Conservation (phyloP, 352 stramenopile species). For the Phytophthora nicotianae region DNA sequence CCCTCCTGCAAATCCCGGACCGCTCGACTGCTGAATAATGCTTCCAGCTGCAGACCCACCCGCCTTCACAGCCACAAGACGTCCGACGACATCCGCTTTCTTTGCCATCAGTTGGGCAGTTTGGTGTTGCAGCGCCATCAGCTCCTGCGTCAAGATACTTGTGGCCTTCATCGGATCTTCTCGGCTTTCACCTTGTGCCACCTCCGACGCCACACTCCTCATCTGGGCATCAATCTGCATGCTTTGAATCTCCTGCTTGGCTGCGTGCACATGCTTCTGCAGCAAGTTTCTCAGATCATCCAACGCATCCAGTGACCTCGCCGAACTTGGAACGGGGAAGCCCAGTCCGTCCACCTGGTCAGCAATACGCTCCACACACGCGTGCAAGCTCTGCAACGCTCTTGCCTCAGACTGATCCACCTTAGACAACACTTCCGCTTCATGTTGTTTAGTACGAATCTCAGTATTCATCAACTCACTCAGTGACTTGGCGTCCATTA, state of each 20-base stretch:
- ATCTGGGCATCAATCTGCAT: constrained; percentile 72
- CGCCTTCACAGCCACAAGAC: constrained; percentile 28
- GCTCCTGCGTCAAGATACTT: constrained; percentile 49
- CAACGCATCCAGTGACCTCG: constrained; percentile 52
- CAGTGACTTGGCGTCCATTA: constrained; percentile 45
- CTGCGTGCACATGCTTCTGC: constrained; percentile 47
- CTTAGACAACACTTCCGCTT: constrained; percentile 30
- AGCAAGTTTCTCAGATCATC: constrained; percentile 67
- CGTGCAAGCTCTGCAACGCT: constrained; percentile 48
- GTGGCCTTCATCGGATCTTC: constrained; percentile 38
- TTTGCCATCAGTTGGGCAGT: constrained; percentile 39
- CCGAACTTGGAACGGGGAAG: constrained; percentile 47
- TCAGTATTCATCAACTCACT: constrained; percentile 46
- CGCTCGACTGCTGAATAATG: constrained; percentile 19
- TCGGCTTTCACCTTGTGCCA: constrained; percentile 11
- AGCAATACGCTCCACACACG: constrained; percentile 45
- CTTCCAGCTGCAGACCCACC: constrained; percentile 15
- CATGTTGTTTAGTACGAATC: constrained; percentile 43
- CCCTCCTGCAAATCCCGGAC: constrained; percentile 5
- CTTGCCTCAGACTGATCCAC: constrained; percentile 43
- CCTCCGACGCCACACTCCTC: constrained; percentile 54
- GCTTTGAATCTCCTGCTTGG: constrained; percentile 73
- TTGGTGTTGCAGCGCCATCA: constrained; percentile 52
- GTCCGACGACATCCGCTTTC: constrained; percentile 29
- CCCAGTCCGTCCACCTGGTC: constrained; percentile 55